Evolutionary conservation across 768 basidiomycete species (phyloP).

Genomic region (Trametes cingulata): DNA sequence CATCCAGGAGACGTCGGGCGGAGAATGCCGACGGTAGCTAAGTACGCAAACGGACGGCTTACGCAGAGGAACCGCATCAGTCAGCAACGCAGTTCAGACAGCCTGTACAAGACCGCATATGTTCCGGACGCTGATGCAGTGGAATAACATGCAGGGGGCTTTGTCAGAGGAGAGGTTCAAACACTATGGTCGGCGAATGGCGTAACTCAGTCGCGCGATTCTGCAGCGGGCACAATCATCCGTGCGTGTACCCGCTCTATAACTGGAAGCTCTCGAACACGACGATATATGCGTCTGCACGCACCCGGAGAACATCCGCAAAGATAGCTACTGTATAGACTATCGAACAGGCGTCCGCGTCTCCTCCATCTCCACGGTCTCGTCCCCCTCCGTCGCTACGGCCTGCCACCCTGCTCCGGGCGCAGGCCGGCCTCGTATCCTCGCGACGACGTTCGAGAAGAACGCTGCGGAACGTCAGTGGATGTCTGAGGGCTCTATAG

Average conservation of each 20-base stretch:
- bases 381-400: slow-evolving; percentile 70
- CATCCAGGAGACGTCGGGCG: slow-evolving; percentile 7
- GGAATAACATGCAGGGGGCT: too few relatives aligned
- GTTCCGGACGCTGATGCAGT: too few relatives aligned
- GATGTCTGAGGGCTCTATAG: too few relatives aligned
- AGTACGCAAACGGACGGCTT: neutral
- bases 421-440: slow-evolving; percentile 52
- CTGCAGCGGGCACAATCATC: neutral
- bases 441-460: slow-evolving; percentile 43
- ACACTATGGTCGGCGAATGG: too few relatives aligned
- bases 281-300: neutral
- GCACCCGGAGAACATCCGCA: neutral
- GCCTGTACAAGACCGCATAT: too few relatives aligned
- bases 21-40: slow-evolving; percentile 18
- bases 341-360: slow-evolving; percentile 18
- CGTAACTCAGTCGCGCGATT: too few relatives aligned
- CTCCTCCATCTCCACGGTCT: slow-evolving; percentile 67
- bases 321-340: neutral
- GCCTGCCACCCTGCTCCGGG: slow-evolving; percentile 73
- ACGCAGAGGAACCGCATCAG: slow-evolving; percentile 12
- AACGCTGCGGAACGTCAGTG: slow-evolving; percentile 40
- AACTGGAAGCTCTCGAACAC: too few relatives aligned
- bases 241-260: too few relatives aligned
- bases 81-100: neutral
- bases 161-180: too few relatives aligned